phyloP scores from a whole-genome alignment of 108 stramenopile species.

The Skeletonema potamos region DNA sequence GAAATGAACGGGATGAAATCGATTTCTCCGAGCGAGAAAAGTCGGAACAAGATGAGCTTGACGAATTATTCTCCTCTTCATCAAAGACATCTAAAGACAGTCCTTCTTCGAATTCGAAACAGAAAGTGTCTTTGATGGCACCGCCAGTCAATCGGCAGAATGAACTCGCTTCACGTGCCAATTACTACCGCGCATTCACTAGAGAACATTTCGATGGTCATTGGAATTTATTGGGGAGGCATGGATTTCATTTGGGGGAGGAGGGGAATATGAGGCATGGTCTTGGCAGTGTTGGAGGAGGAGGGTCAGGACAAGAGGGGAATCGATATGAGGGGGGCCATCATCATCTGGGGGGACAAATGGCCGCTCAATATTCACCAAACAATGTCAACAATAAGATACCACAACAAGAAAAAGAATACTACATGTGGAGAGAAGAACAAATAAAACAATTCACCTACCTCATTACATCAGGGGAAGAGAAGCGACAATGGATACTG shows the following conservation, averaged over 20 bases:
- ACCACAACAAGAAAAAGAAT: not conserved
- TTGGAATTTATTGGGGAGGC: constrained; percentile 58
- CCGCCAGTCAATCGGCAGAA: constrained; percentile 80
- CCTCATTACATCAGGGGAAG: constrained; percentile 72
- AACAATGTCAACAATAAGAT: not conserved
- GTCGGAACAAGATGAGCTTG: constrained; percentile 35
- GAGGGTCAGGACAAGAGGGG: not conserved
- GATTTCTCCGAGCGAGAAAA: constrained; percentile 66
- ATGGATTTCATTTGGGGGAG: constrained; percentile 45
- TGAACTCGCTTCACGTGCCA: constrained; percentile 70
- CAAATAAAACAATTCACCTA: constrained; percentile 69
- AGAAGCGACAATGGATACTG: constrained; percentile 74
- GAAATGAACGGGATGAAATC: constrained; percentile 75
- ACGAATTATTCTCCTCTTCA: not conserved
- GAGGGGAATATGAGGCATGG: constrained; percentile 21
- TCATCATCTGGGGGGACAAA: constrained; percentile 37
- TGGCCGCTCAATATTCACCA: constrained; percentile 6
- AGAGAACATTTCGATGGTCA: constrained; percentile 80
- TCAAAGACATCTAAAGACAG: not conserved
- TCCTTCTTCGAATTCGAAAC: not conserved
- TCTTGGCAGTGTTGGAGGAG: constrained; percentile 1
- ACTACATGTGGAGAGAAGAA: constrained; percentile 58
- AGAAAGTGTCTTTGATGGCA: constrained; percentile 36
- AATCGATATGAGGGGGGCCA: constrained; percentile 36
- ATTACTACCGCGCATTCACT: constrained; percentile 73